A percentile compares a stretch with the other conserved stretches of the same genome.
These are phyloP conservation scores for Nemania sp. DNA, from an alignment of 2,329 filamentous ascomycete genomes.

Conservation along the genomic window DNA sequence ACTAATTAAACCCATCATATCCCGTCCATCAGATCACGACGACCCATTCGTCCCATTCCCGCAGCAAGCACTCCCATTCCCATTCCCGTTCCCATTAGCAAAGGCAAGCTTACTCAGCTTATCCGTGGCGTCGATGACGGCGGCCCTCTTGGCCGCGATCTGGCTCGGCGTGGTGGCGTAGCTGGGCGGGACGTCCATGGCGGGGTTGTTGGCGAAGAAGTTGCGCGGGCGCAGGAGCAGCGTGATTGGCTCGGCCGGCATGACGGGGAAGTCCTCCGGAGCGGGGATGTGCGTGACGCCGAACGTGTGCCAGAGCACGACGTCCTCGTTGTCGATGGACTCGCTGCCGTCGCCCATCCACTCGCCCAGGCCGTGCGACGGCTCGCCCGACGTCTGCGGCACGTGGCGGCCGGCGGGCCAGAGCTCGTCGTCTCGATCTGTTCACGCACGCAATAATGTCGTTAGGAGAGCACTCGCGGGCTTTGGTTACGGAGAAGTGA, in stretches of 20 bases:
- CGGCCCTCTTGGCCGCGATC: slow-evolving; percentile 41
- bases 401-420: slow-evolving; percentile 87
- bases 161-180: slow-evolving; percentile 75
- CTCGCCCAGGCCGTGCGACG: slow-evolving; percentile 70
- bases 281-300: slow-evolving; percentile 87
- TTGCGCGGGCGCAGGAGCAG: slow-evolving; percentile 77
- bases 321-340: slow-evolving; percentile 77
- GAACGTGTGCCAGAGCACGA: slow-evolving; percentile 94
- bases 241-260: slow-evolving; percentile 86
- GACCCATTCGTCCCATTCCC: slow-evolving; percentile 29
- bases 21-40: not conserved
- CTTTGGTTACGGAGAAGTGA: not conserved
- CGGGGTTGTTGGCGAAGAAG: slow-evolving; percentile 82
- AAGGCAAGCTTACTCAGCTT: slow-evolving; percentile 40
- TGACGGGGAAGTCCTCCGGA: slow-evolving; percentile 90
- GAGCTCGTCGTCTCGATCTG: slow-evolving; percentile 79
- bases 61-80: slow-evolving; percentile 25
- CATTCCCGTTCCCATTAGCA: slow-evolving; percentile 16
- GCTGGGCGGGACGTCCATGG: slow-evolving; percentile 78
- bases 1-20: too few species aligned
- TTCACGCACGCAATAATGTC: not conserved
- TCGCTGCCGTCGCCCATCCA: slow-evolving; percentile 76
- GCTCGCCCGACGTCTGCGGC: slow-evolving; percentile 82
- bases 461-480: not conserved
- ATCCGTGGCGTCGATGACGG: slow-evolving; percentile 40